Evolutionary conservation across 2,329 filamentous ascomycete species (phyloP), one percentile per base, ranked within the genome.

Genomic region (Fusarium liriodendri): DNA sequence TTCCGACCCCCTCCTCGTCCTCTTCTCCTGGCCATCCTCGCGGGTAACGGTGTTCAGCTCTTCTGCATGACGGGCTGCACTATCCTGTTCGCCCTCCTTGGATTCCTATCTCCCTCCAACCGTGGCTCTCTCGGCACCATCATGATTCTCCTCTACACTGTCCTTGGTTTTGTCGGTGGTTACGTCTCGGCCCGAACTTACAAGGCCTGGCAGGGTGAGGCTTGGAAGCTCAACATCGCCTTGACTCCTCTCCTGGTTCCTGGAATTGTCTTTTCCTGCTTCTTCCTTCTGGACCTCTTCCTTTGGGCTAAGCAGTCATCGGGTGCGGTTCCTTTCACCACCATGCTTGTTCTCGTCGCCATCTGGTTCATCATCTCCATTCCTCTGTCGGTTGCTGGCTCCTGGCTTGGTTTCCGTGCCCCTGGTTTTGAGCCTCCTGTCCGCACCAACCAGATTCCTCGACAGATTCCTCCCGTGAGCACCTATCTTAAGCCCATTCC

Each of bases 331-430:
- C 97, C 97, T 0, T 97, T 99, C 80, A 95, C 93, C 3, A 99
- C 97, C 11, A 99, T 99, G 97, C 88, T 99, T 50, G 93, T 97
- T 64, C 92, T 98, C 67, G 89, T 99, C 55, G 88, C 89, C 73
- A 98, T 99, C 80, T 99, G 97, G 97, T 99, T 99, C 84, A 82
- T 98, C 80, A 97, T 99, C 81, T 98, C 95, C 40, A 93, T 98
- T 3, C 97, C 97, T 8, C 89, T 98, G 50, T 98, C 95, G 32
- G 89, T 98, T 70, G 92, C 91, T 9, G 97, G 97, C 62, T 97
- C 95, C 52, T 99, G 95, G 95, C 82, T 98, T 50, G 97, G 95
- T 35, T 98, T 98, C 88, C 94, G 93, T 72, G 90, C 92, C 74
- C 81, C 86, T 47, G 87, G 89, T 14, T 87, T 97, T 62, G 91